A percentile compares a stretch with the other conserved stretches of the same genome.
phyloP scores from a whole-genome alignment of 768 basidiomycete species.

The Kwoniella dendrophila region DNA sequence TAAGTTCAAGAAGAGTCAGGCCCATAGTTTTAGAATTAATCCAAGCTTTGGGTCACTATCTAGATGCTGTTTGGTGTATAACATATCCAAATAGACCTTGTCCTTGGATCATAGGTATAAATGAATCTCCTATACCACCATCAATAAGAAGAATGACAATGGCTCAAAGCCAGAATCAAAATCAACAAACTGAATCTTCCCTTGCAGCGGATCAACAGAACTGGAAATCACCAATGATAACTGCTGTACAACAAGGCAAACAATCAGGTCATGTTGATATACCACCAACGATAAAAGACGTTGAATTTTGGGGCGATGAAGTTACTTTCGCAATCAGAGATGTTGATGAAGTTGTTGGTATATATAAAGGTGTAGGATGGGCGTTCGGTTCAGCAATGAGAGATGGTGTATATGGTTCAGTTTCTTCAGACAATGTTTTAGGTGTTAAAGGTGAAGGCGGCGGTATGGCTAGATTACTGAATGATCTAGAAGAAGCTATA shows the following conservation, averaged over 20 bases:
- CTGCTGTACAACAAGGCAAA: constrained; percentile 39
- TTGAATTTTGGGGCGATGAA: constrained; percentile 42
- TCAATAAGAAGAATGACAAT: constrained; percentile 15
- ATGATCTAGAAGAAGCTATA: constrained; percentile 46
- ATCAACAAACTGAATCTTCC: background rate
- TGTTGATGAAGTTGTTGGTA: constrained; percentile 45
- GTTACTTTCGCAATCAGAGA: constrained; percentile 37
- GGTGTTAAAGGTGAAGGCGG: constrained; percentile 30
- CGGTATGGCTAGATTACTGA: constrained; percentile 39
- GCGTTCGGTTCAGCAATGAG: constrained; percentile 34
- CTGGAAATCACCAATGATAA: constrained; percentile 36
- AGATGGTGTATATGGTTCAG: constrained; percentile 36
- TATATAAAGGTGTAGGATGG: constrained; percentile 40
- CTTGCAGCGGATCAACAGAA: background rate
- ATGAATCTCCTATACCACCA: constrained; percentile 12
- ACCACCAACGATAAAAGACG: constrained; percentile 24
- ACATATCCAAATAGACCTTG: constrained; percentile 25
- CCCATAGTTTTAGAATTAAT: constrained; percentile 47
- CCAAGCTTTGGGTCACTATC: constrained; percentile 44
- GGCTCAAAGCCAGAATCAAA: background rate
- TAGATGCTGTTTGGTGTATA: constrained; percentile 41
- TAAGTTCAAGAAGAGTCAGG: constrained; percentile 36
- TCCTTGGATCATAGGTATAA: constrained; percentile 33
- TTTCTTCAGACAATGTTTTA: constrained; percentile 28
- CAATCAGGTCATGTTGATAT: constrained; percentile 25